Evolutionary conservation across 495 filamentous ascomycete species (phyloP).

Genomic region (Tuber brumale): DNA sequence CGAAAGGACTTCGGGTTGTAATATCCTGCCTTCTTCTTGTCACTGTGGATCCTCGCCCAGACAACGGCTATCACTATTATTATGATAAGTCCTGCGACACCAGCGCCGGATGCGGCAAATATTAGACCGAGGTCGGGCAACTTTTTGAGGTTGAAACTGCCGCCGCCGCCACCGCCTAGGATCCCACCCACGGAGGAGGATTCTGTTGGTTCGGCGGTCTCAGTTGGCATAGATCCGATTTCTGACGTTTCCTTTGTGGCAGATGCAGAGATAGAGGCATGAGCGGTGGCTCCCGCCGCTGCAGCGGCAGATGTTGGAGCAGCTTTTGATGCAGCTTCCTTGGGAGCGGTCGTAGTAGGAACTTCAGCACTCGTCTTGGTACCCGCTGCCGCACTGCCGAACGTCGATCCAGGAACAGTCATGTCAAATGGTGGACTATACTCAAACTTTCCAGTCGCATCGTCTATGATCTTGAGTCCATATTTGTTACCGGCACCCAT

Average conservation of each 20-base stretch:
- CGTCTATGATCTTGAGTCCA: conserved; percentile 38
- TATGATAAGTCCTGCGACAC: conserved; percentile 30
- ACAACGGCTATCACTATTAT: conserved; percentile 32
- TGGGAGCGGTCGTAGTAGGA: background rate
- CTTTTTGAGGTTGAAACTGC: conserved; percentile 9
- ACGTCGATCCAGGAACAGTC: conserved; percentile 26
- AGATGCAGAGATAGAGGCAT: background rate
- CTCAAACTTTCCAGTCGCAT: conserved; percentile 35
- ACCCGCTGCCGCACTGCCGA: conserved; percentile 7
- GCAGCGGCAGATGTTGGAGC: background rate
- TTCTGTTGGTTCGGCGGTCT: conserved; percentile 5
- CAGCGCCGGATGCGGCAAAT: conserved; percentile 34
- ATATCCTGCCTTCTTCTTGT: conserved; percentile 31
- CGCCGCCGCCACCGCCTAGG: background rate
- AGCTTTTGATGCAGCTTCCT: background rate
- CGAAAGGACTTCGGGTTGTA: conserved; percentile 35
- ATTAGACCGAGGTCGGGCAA: conserved; percentile 32
- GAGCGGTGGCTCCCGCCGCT: background rate
- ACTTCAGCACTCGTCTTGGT: background rate
- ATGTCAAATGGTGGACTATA: conserved; percentile 39
- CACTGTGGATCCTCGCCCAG: conserved; percentile 34
- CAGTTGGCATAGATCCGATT: background rate
- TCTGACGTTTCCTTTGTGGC: background rate
- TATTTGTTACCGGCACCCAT: conserved; percentile 38
- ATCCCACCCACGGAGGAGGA: conserved; percentile 8